Evolutionary conservation across 306 rosid species (phyloP), one percentile per base, ranked within the genome.

Genomic region (Begonia masoniana): DNA sequence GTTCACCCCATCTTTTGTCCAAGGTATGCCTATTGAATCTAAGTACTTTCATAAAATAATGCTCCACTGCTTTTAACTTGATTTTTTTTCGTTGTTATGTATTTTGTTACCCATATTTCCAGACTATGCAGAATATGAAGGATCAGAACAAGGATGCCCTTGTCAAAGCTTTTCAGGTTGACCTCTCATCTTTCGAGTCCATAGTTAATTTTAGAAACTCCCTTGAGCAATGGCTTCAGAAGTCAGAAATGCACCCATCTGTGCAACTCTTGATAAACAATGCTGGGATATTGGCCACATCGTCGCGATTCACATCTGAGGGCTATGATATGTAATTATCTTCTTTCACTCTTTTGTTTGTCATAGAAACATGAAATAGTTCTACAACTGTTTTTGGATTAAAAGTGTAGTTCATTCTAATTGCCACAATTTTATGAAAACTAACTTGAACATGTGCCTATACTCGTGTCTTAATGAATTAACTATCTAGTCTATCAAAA

Each of bases 251-350:
- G 87, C 91, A 82, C 78, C 67, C 78, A 79, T 89, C 97, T 0
- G 61, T 85, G 58, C 95, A 85, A 65, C 50, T 89, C 55, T 71
- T 89, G 60, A 73, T 89, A 54, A 89, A 89, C 80, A 80, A 82
- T 63, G 97, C 95, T 56, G 97, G 97, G 64, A 78, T 85, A 67
- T 73, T 89, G 51, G 97, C 95, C 49, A 85, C 85, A 21, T 89
- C 95, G 12, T 70, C 58, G 50, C 74, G 87, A 78, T 57, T 68
- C 73, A 85, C 94, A 23, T 56, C 72, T 15, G 89, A 89, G 50
- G 95, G 94, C 65, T 78, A 68, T 17, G 97, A 89, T 60, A 80
- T 76, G 97, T 89, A 74, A 85, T 12, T 65, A 41, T 54, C 56
- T 35, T 62, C 15, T 11, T 71, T 52, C 56, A 43, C 15, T 58